Evolutionary conservation across 2,329 filamentous ascomycete genomes (phyloP).

Genomic region (Lasiodiplodia sp.): DNA sequence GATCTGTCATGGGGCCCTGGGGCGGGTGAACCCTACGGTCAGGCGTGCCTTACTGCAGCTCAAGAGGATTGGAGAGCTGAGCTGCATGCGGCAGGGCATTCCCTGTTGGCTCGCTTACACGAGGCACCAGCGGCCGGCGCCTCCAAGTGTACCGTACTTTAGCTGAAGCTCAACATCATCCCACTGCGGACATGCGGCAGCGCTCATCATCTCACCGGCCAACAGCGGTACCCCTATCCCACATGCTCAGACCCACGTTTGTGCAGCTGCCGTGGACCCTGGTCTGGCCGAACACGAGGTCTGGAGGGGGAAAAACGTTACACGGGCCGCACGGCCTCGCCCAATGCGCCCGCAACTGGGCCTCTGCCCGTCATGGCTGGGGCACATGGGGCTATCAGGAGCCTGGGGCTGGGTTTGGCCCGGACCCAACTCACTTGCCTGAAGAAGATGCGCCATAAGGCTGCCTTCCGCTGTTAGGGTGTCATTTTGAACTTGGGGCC

Average conservation of each 20-base stretch:
- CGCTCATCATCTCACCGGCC: constrained; percentile 13
- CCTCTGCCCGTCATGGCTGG: background rate
- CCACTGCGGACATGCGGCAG: constrained; percentile 17
- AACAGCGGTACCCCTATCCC: constrained; percentile 1
- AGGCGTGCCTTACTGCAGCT: constrained; percentile 21
- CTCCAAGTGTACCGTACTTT: background rate
- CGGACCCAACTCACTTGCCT: background rate
- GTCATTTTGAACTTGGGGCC: background rate
- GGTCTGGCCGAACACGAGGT: constrained; percentile 20
- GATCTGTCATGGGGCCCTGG: background rate
- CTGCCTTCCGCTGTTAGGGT: background rate
- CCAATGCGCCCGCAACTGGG: background rate
- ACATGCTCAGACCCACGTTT: background rate
- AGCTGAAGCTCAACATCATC: constrained; percentile 20
- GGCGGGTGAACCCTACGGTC: background rate
- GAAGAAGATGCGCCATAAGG: background rate
- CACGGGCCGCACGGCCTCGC: background rate
- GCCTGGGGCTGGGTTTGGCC: background rate
- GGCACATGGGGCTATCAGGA: background rate
- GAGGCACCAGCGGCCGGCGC: constrained; percentile 5
- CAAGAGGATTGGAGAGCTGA: background rate
- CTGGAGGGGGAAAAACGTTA: constrained; percentile 10
- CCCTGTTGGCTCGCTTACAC: constrained; percentile 21
- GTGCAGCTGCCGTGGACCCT: constrained; percentile 5
- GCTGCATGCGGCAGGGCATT: background rate